Evolutionary conservation across 2,329 filamentous ascomycete genomes (phyloP), one percentile per base, ranked within the genome.

Genomic region (Neurospora crassa): DNA sequence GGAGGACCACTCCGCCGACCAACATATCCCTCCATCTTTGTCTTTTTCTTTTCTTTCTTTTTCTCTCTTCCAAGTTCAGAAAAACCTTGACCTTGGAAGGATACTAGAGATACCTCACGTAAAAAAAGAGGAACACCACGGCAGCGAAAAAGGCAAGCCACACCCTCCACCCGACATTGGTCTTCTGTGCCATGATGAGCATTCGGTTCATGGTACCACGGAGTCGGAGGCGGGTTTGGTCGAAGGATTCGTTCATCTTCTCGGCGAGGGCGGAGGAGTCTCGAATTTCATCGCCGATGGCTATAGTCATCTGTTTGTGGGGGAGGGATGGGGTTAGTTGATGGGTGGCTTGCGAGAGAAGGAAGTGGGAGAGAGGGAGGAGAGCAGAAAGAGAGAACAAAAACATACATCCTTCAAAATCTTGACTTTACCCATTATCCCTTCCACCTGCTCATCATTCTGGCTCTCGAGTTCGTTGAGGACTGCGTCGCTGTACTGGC

Each of bases 141-240:
- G 90, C 92, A 6, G 89, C 86, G 80, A 99, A 97, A 82, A 99
- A 99, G 63, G 84, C 86, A 69, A 97, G 80, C 96, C 96, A 99
- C 71, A 94, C 92, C 82, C 89, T 95, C 96, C 96, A 99, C 78
- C 94, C 91, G 11, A 99, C 91, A n/a, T 96, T 96, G 2, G 94
- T 97, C 77, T 90, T 87, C 83, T 98, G 89, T 5, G 96, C 96
- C 96, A 99, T 99, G 70, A 95, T 80, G 75, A 98, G 83, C 96
- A 99, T 99, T 72, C 94, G 87, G 79, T 93, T 97, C 96, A 99
- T 98, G 20, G 96, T 98, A 70, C 95, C 94, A 67, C 90, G 88
- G 73, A 99, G 84, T 74, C 92, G 88, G 69, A 94, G 83, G 42
- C 94, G 86, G 70, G 95, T 96, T 77, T 88, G 89, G 79, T 98